Evolutionary conservation across 2,329 filamentous ascomycete species (phyloP), one percentile per base, ranked within the genome.

Genomic region (Colletotrichum liaoningense): DNA sequence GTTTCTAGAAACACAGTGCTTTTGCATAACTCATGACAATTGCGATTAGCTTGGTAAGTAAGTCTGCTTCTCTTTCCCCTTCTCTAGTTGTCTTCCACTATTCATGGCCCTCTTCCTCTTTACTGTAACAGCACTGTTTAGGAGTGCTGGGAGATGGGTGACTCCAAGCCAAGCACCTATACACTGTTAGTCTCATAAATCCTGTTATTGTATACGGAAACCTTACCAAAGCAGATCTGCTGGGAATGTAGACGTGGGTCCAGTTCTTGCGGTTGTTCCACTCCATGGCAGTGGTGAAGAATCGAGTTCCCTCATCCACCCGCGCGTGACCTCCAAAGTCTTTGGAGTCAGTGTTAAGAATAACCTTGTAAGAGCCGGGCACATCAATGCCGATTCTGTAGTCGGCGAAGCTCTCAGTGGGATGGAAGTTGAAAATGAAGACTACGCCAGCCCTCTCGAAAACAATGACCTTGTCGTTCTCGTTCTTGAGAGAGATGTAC

Each of bases 391-490:
- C 97, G 59, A 99, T 93, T 49, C 96, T 91, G 82, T 98, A 99
- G 83, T 98, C 97, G 12, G 93, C 92, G 84, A 93, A 99, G 83
- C 95, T 98, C 77, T 93, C 85, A 33, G 90, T 90, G 0, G 94
- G 92, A 81, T 98, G 92, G 88, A 98, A 98, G 85, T 99, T 99
- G 89, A 99, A 98, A 78, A 98, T 89, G 87, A 95, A 99, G 12
- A 99, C 87, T 72, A 98, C 85, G 0, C 95, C 95, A 1, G 92
- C 97, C 38, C 97, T 91, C 86, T 99, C 97, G 81, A 98, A 99
- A 4, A 98, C 95, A 76, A 99, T 91, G 56, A 98, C 92, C 86
- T 98, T 99, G 85, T 99, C 97, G 24, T 84, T 87, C 80, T 98
- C 95, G 81, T 99, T 92, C 89, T 98, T 99, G 77, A 98, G 88